These are phyloP conservation scores for Suillus placidus DNA, from an alignment of 768 basidiomycete species.

Conservation along the genomic window DNA sequence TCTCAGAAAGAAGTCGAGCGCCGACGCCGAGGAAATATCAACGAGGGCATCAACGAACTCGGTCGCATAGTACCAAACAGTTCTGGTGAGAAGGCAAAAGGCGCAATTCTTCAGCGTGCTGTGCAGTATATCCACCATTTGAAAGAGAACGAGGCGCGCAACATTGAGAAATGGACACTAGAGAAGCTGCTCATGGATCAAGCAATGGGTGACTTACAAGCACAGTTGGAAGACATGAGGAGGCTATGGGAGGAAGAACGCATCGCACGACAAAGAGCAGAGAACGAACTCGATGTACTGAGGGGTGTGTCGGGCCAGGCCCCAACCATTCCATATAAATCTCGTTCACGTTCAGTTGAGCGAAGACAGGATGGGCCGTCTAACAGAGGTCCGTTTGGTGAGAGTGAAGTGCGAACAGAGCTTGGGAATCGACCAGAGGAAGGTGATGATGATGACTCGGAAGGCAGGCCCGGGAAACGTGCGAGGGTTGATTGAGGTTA, in stretches of 20 bases:
- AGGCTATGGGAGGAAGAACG: slow-evolving; percentile 83
- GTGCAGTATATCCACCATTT: slow-evolving; percentile 92
- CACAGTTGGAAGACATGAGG: slow-evolving; percentile 80
- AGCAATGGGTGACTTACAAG: slow-evolving; percentile 85
- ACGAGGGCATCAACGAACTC: slow-evolving; percentile 93
- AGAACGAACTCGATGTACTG: slow-evolving; percentile 65
- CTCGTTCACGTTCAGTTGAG: slow-evolving; percentile 33
- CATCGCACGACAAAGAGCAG: slow-evolving; percentile 55
- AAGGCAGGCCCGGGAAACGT: slow-evolving; percentile 34
- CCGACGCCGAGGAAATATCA: slow-evolving; percentile 91
- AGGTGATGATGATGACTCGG: slow-evolving; percentile 20
- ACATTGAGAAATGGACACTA: slow-evolving; percentile 92
- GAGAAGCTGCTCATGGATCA: slow-evolving; percentile 93
- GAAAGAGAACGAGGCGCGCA: slow-evolving; percentile 87
- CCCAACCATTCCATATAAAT: slow-evolving; percentile 12
- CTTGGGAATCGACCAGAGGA: slow-evolving; percentile 23
- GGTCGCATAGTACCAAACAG: slow-evolving; percentile 87
- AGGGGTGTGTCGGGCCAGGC: slow-evolving; percentile 36
- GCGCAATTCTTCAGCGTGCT: slow-evolving; percentile 83
- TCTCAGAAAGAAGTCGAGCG: slow-evolving; percentile 97
- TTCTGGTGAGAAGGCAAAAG: slow-evolving; percentile 87
- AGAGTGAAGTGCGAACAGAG: slow-evolving; percentile 26
- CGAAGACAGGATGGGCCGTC: slow-evolving; percentile 23
- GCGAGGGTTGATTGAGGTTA: slow-evolving; percentile 31
- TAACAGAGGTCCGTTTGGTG: slow-evolving; percentile 16